Evolutionary conservation across 2,329 filamentous ascomycete genomes (phyloP).

Genomic region (Neocatenulostroma microsporum): DNA sequence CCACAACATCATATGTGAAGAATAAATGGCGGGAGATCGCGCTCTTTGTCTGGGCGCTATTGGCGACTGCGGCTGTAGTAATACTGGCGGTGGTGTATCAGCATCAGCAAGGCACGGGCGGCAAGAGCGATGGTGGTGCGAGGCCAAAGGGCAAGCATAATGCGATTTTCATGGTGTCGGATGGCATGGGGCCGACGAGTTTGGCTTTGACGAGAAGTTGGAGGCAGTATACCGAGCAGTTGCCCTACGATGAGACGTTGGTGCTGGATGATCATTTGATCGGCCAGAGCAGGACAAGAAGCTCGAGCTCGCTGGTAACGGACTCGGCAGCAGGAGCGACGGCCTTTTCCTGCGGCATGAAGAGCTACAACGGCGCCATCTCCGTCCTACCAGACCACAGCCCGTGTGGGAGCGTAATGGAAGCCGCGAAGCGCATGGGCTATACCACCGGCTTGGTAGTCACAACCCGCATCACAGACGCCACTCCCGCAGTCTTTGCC

Average conservation of each 20-base stretch:
- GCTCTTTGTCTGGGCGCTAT: conserved; percentile 72
- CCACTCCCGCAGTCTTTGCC: conserved; percentile 91
- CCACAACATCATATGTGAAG: conserved; percentile 36
- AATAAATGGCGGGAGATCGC: conserved; percentile 64
- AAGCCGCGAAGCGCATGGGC: conserved; percentile 85
- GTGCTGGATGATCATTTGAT: conserved; percentile 82
- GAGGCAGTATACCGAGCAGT: conserved; percentile 64
- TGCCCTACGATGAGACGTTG: conserved; percentile 69
- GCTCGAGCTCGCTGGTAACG: conserved; percentile 76
- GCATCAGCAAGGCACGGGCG: conserved; percentile 36
- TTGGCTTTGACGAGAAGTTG: conserved; percentile 80
- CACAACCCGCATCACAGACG: conserved; percentile 90
- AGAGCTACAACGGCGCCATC: conserved; percentile 97
- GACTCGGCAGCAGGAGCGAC: conserved; percentile 97
- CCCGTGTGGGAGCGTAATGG: conserved; percentile 85
- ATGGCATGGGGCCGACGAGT: conserved; percentile 95
- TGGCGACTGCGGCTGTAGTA: conserved; percentile 72
- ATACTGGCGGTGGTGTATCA: conserved; percentile 77
- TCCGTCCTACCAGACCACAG: conserved; percentile 75
- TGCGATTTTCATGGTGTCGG: conserved; percentile 97
- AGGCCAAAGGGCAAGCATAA: conserved; percentile 64
- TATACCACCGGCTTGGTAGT: conserved; percentile 92
- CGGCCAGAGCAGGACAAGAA: conserved; percentile 80
- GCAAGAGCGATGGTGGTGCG: conserved; percentile 19
- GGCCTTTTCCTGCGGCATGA: conserved; percentile 83